phyloP scores from a whole-genome alignment of 2,329 filamentous ascomycete genomes.

The Fusarium mangiferae region DNA sequence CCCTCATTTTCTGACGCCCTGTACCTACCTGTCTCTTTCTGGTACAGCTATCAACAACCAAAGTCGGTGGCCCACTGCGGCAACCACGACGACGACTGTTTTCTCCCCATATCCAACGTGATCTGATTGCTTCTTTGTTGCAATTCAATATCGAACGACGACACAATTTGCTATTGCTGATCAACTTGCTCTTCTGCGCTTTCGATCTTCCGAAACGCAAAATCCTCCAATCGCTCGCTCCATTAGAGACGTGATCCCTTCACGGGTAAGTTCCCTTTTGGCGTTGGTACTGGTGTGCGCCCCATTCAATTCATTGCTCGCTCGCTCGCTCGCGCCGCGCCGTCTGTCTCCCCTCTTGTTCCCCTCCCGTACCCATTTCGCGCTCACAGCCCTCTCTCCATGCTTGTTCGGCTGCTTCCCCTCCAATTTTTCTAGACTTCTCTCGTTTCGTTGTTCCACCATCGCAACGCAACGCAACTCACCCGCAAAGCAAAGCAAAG shows the following conservation, averaged over 20 bases:
- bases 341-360: slow-evolving; percentile 32
- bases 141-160: slow-evolving; percentile 26
- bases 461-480: slow-evolving; percentile 20
- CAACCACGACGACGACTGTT: slow-evolving; percentile 48
- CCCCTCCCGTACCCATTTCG: slow-evolving; percentile 25
- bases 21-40: slow-evolving; percentile 39
- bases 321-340: slow-evolving; percentile 15
- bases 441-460: slow-evolving; percentile 26
- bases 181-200: slow-evolving; percentile 18
- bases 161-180: slow-evolving; percentile 11
- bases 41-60: slow-evolving; percentile 42
- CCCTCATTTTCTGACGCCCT: slow-evolving; percentile 41
- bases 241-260: slow-evolving; percentile 54
- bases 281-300: slow-evolving; percentile 17
- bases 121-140: slow-evolving; percentile 30
- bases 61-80: slow-evolving; percentile 47
- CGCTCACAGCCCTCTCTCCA: slow-evolving; percentile 17
- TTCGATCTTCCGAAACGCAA: slow-evolving; percentile 32
- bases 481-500: background rate
- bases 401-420: slow-evolving; percentile 30
- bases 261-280: slow-evolving; percentile 48
- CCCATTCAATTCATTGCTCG: slow-evolving; percentile 27
- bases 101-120: slow-evolving; percentile 30
- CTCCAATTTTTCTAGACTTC: slow-evolving; percentile 32
- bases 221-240: slow-evolving; percentile 12